These are phyloP conservation scores for Oryza rufipogon DNA, from an alignment of 176 grass and related monocot genomes.

Conservation along the genomic window DNA sequence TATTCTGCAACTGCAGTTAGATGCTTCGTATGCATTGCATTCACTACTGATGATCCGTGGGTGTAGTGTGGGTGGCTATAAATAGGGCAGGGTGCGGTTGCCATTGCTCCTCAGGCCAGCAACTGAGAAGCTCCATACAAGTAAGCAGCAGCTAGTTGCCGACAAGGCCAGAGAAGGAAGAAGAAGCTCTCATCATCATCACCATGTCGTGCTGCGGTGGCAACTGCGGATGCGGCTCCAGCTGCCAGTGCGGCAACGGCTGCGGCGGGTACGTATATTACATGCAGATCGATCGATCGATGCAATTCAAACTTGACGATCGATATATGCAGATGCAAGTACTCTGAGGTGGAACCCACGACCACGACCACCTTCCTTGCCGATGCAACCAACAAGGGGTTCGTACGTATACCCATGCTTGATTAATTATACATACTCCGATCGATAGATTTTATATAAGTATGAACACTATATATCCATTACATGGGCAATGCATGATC, in stretches of 20 bases:
- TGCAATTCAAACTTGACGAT: too few species aligned
- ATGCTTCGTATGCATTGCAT: too few species aligned
- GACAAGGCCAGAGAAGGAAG: neutral
- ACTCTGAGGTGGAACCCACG: conserved; percentile 32
- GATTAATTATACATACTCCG: too few species aligned
- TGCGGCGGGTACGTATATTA: conserved; percentile 43
- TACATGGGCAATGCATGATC: too few species aligned
- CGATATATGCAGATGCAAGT: conserved; percentile 44
- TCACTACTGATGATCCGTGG: too few species aligned
- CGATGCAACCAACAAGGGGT: conserved; percentile 45
- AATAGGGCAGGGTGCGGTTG: conserved; percentile 12
- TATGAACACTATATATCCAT: neutral
- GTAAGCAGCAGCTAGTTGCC: neutral
- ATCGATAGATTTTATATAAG: too few species aligned
- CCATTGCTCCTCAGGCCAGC: conserved; percentile 40
- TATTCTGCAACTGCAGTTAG: neutral
- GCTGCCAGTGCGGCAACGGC: conserved; percentile 54
- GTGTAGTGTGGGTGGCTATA: conserved; percentile 9
- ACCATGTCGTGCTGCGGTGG: conserved; percentile 63
- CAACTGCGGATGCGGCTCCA: conserved; percentile 49
- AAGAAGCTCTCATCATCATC: neutral
- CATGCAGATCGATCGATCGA: too few species aligned
- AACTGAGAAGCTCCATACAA: neutral
- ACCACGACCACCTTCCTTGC: conserved; percentile 15
- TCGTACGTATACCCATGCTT: neutral